These are phyloP conservation scores for Pseudonitzschia multiseries DNA, from an alignment of 108 stramenopile genomes.

Conservation along the genomic window DNA sequence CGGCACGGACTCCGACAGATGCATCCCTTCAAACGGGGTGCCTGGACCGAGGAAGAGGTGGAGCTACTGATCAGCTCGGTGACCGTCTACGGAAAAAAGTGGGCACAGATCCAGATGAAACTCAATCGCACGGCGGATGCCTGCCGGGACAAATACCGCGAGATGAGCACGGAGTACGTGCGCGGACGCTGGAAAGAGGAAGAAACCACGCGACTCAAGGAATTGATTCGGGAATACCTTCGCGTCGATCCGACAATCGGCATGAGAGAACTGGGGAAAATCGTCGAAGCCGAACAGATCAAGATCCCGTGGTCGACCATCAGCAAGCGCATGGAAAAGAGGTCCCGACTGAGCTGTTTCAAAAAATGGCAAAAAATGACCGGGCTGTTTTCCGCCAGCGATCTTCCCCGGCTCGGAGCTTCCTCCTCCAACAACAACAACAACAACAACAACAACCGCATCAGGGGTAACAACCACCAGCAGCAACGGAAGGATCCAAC, in stretches of 20 bases:
- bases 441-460: too few species aligned
- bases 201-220: conserved; percentile 53
- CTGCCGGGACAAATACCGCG: conserved; percentile 77
- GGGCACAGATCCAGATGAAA: conserved; percentile 68
- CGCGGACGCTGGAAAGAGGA: conserved; percentile 74
- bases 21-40: conserved; percentile 71
- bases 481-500: neutral
- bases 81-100: conserved; percentile 61
- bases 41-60: conserved; percentile 70
- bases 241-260: conserved; percentile 35
- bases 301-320: conserved; percentile 65
- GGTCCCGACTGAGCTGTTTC: conserved; percentile 66
- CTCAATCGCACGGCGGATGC: conserved; percentile 64
- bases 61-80: conserved; percentile 47
- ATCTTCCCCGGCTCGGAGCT: conserved; percentile 18
- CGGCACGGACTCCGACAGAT: conserved; percentile 73
- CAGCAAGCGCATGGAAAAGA: conserved; percentile 72
- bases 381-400: conserved; percentile 24
- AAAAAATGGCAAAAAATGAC: conserved; percentile 51
- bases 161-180: conserved; percentile 53
- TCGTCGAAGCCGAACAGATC: conserved; percentile 46
- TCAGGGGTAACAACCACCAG: too few species aligned
- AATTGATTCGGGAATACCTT: conserved; percentile 53
- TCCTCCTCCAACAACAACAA: neutral
- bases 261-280: conserved; percentile 53